Base-by-base conservation (phyloP, 768 basidiomycete genomes). In the Phylloporus sp. region DNA sequence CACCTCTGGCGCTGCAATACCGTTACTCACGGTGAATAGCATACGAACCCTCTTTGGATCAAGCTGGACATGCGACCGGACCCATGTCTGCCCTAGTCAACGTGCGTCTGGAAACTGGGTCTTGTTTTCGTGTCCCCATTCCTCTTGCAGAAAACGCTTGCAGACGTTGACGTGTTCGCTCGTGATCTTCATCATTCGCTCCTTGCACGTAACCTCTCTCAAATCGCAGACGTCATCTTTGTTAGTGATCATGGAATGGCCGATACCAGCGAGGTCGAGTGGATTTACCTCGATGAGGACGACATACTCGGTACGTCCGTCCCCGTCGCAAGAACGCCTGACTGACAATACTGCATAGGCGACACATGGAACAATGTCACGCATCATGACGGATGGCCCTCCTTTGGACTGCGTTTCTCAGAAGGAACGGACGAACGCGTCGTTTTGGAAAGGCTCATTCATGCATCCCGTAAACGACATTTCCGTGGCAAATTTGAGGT, bases 161-260 rank as follows among this genome's bases (percentile, higher is more conserved):
- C 62, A 17, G 55, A 77, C 38, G 79, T 93, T 5, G 93, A 96
- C 57, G 57, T 60, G 15, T 93, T 95, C 55, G 84, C 89, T 4
- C 78, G 74, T 46, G 71, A 83, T 45, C 68, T 96, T 9, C 82
- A 86, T 43, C 66, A 69, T 13, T 75, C 77, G 1, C 69, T 96
- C 28, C 71, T 72, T 38, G 71, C 72, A 5, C 80, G 93, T 6
- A 90, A 93, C 58, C 74, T 95, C 21, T 82, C 80, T 2, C 78
- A 86, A 37, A 86, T 94, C 17, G 83, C 92, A 11, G 90, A 96
- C 62, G 74, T 95, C 26, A 76, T 95, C 20, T 92, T 94, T 56
- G 91, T 96, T 53, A 86, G 84, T 51, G 89, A 90, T 61, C 86
- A 91, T 56, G 90, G 90, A n/a, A 93, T 91, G 88, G 84, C 81